Evolutionary conservation across 441 rosid species (phyloP), one percentile per base, ranked within the genome.

Genomic region (Eutrema salsugineum): DNA sequence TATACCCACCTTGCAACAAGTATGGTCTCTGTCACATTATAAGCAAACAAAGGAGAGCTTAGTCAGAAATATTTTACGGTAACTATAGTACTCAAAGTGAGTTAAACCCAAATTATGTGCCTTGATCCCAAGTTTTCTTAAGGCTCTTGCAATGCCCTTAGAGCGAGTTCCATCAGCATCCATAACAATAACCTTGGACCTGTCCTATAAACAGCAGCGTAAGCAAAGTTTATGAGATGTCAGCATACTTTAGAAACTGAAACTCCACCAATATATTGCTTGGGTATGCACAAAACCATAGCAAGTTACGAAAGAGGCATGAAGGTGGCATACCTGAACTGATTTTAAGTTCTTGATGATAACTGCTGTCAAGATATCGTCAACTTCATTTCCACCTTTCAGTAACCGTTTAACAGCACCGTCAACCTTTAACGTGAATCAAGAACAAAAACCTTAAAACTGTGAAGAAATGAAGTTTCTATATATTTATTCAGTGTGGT

Each of bases 171-270:
- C 99, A 81, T 93, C 95, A 76, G 86, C 91, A 84, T 95, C 99
- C 95, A 95, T 81, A 76, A 95, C 82, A 75, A 95, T 91, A 70
- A 95, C 91, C 92, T 83, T 89, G 63, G 92, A 95, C 82, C 97
- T 91, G 93, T 84, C 99, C 98, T 95, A 88, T 92, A 84, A 83
- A 81, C 75, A 63, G 86, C 66, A 79, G 68, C 66, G 60, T 63
- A 80, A 78, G 79, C 66, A 28, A 53, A 70, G 51, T 68, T 66
- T 77, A 68, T 61, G 80, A 83, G 70, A 70, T 67, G 79, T 72
- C 65, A 77, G 72, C 46, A 38, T 59, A 58, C 33, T 68, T 39
- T 24, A 17, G 64, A 54, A 53, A 35, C 19, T 35, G 10, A 55
- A 63, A 22, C 59, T 39, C n/a, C 22, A 28, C 28, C 51, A 32